Percentiles rank a stretch among this genome's conserved stretches.
Evolutionary conservation across 345 rosid genomes (phyloP).

Genomic region (Iberis pinnata): DNA sequence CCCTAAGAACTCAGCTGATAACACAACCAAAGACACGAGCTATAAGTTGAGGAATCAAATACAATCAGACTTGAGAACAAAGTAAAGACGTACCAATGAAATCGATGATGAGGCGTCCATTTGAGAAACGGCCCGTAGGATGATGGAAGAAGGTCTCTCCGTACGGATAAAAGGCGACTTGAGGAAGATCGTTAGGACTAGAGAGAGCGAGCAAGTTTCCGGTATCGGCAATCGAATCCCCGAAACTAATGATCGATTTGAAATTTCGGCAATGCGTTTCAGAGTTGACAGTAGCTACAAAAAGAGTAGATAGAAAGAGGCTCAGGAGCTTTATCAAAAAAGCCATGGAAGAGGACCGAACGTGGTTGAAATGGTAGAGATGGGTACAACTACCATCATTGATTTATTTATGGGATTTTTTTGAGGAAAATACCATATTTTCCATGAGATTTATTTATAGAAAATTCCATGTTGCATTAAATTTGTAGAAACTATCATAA

Average conservation of each 20-base stretch:
- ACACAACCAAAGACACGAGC: not conserved
- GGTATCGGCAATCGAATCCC: conserved; percentile 52
- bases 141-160: conserved; percentile 41
- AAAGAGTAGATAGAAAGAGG: conserved; percentile 8
- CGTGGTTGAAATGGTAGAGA: too few species aligned
- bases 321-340: conserved; percentile 1
- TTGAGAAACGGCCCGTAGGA: conserved; percentile 44
- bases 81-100: conserved; percentile 35
- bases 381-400: too few species aligned
- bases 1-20: conserved; percentile 41
- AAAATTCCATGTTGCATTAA: too few species aligned
- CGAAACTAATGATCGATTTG: conserved; percentile 46
- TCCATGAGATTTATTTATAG: too few species aligned
- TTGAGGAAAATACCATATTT: too few species aligned
- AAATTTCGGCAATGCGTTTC: conserved; percentile 9
- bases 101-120: conserved; percentile 51
- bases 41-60: not conserved
- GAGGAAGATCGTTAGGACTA: conserved; percentile 12
- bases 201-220: conserved; percentile 35
- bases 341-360: conserved; percentile 17
- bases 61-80: not conserved
- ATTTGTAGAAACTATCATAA: too few species aligned
- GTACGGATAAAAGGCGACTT: conserved; percentile 33
- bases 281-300: not conserved
- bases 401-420: too few species aligned